phyloP scores from a whole-genome alignment of 192 early-diverging fungal species.

The Coemansia interrupta region DNA sequence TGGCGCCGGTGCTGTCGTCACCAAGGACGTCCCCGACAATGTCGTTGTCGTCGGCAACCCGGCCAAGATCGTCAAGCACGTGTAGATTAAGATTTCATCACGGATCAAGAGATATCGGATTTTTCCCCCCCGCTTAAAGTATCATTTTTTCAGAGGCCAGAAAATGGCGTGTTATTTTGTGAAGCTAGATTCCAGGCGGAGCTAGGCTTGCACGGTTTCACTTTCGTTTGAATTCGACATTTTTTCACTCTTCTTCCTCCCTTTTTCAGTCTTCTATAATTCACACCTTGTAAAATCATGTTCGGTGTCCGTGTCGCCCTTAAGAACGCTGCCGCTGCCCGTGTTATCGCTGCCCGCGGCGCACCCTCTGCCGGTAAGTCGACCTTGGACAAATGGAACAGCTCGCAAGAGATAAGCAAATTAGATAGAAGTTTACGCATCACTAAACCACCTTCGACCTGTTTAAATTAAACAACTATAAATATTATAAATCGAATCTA shows the following conservation, averaged over 20 bases:
- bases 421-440: slow-evolving; percentile 1
- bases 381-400: not conserved
- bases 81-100: slow-evolving; percentile 15
- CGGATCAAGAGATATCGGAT: too few species aligned
- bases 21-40: slow-evolving; percentile 76
- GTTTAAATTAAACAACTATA: not conserved
- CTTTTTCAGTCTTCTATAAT: not conserved
- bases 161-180: slow-evolving; percentile 2
- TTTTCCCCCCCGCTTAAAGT: not conserved
- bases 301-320: slow-evolving; percentile 48
- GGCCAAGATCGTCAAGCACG: slow-evolving; percentile 66
- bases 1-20: slow-evolving; percentile 84
- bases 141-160: slow-evolving; percentile 2
- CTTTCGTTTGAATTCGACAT: slow-evolving; percentile 10
- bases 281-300: slow-evolving; percentile 26
- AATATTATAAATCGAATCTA: not conserved
- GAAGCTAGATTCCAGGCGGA: too few species aligned
- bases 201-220: not conserved
- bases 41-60: slow-evolving; percentile 85
- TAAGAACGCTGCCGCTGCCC: slow-evolving; percentile 37
- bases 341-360: slow-evolving; percentile 14
- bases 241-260: slow-evolving; percentile 9
- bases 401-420: not conserved
- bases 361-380: slow-evolving; percentile 43
- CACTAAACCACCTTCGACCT: not conserved